phyloP scores from a whole-genome alignment of 208 protist species.

The Novymonas esmeraldas region DNA sequence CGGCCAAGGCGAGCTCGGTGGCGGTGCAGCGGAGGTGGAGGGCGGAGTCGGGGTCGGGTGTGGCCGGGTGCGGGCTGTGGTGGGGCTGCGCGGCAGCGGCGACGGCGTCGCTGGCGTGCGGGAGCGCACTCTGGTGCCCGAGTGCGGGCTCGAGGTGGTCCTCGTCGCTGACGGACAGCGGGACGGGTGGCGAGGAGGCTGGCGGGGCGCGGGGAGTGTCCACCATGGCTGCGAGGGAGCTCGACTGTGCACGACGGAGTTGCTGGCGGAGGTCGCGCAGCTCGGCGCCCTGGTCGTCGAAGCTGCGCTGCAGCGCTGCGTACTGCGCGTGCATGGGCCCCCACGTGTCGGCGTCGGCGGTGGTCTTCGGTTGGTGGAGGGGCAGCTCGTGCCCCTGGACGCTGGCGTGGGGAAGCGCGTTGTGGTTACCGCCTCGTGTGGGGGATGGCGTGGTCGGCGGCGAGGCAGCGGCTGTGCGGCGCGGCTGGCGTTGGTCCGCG shows the following conservation, averaged over 20 bases:
- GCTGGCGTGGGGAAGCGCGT: too few species aligned
- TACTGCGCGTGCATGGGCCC: neutral
- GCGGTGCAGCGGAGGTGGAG: too few species aligned
- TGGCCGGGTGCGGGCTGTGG: too few species aligned
- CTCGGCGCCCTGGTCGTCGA: neutral
- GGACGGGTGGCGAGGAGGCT: neutral
- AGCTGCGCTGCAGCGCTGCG: neutral
- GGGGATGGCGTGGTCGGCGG: slow-evolving; percentile 10
- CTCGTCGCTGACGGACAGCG: neutral
- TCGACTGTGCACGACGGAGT: too few species aligned
- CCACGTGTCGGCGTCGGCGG: slow-evolving; percentile 1
- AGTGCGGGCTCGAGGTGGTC: neutral
- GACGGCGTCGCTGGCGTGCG: neutral
- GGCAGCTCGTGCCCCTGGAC: slow-evolving; percentile 13
- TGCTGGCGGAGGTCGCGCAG: neutral
- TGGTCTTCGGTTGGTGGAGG: slow-evolving; percentile 5
- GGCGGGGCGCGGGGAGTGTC: neutral
- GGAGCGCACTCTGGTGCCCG: neutral
- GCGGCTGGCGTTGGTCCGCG: neutral
- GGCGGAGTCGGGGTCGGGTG: too few species aligned
- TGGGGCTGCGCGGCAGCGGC: neutral
- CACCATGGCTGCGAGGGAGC: neutral
- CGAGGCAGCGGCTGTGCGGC: slow-evolving; percentile 4
- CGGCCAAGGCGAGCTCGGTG: neutral
- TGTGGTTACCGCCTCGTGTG: neutral